Evolutionary conservation across 441 rosid species (phyloP).

Genomic region (Croton setiger): DNA sequence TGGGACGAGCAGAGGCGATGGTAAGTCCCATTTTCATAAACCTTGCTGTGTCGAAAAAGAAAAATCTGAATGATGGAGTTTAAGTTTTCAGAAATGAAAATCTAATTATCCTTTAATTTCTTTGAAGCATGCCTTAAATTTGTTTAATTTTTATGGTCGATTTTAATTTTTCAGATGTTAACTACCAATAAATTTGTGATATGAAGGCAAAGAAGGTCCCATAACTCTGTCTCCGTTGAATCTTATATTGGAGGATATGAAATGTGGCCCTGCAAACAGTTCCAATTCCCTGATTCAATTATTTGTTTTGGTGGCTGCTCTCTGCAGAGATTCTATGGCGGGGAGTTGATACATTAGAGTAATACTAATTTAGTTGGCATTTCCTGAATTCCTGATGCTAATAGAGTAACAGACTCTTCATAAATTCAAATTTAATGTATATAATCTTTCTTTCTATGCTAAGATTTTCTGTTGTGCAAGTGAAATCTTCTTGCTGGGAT

Average conservation of each 20-base stretch:
- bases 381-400: no score
- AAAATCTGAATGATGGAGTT: not conserved
- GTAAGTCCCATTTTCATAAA: conserved; percentile 33
- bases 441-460: not conserved
- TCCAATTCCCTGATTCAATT: conserved; percentile 38
- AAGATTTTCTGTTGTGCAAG: not conserved
- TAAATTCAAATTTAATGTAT: not conserved
- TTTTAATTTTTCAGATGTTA: not conserved
- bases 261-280: conserved; percentile 65
- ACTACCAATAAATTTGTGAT: conserved; percentile 2
- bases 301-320: not conserved
- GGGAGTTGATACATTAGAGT: no score
- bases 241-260: conserved; percentile 66
- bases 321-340: not conserved
- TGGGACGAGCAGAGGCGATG: conserved; percentile 74
- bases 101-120: not conserved
- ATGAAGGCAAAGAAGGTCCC: conserved; percentile 69
- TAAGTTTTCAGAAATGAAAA: not conserved
- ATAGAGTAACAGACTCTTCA: not conserved
- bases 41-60: not conserved
- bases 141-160: no score
- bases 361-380: no score
- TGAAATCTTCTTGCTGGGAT: not conserved
- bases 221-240: conserved; percentile 47
- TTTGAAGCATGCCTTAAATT: not conserved